Evolutionary conservation across 1,284 basidiomycete genomes (phyloP).

Genomic region (Testicularia cyperi): DNA sequence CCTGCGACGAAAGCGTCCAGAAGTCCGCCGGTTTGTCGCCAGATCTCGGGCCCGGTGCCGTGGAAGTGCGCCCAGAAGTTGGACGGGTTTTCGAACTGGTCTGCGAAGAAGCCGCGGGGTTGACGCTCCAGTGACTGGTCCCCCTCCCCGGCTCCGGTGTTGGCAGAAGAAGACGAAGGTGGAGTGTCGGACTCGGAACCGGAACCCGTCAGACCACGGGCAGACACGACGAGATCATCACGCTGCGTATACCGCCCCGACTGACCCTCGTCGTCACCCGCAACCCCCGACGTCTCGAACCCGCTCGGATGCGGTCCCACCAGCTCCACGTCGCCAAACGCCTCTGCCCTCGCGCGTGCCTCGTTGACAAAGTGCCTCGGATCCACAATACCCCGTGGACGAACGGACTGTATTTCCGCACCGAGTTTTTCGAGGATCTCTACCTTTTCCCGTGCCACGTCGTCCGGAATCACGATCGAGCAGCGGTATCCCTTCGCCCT

Average conservation of each 20-base stretch:
- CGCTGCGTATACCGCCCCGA: conserved; percentile 15
- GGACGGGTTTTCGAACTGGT: conserved; percentile 77
- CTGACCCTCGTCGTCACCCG: conserved; percentile 13
- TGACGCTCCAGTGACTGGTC: conserved; percentile 37
- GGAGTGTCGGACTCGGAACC: too few relatives aligned
- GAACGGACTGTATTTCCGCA: conserved; percentile 74
- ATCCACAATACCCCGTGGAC: conserved; percentile 57
- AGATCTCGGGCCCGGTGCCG: conserved; percentile 93
- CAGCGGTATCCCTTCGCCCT: conserved; percentile 68
- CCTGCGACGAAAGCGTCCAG: conserved; percentile 90
- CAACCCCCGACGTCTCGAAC: conserved; percentile 12
- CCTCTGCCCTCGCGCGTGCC: conserved; percentile 45
- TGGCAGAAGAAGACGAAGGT: too few relatives aligned
- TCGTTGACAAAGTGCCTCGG: conserved; percentile 59
- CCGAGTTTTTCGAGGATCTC: conserved; percentile 80
- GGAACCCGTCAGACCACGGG: too few relatives aligned
- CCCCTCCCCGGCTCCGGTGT: conserved; percentile 12
- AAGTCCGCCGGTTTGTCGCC: conserved; percentile 82
- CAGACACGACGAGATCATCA: conserved; percentile 41
- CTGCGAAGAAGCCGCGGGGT: conserved; percentile 71
- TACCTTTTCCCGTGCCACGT: conserved; percentile 82
- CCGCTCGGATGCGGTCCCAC: conserved; percentile 35
- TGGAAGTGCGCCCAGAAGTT: conserved; percentile 87
- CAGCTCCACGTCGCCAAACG: conserved; percentile 43
- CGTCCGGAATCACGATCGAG: conserved; percentile 60